Conservation (phyloP, 306 rosid species). For the Quercus suber region DNA sequence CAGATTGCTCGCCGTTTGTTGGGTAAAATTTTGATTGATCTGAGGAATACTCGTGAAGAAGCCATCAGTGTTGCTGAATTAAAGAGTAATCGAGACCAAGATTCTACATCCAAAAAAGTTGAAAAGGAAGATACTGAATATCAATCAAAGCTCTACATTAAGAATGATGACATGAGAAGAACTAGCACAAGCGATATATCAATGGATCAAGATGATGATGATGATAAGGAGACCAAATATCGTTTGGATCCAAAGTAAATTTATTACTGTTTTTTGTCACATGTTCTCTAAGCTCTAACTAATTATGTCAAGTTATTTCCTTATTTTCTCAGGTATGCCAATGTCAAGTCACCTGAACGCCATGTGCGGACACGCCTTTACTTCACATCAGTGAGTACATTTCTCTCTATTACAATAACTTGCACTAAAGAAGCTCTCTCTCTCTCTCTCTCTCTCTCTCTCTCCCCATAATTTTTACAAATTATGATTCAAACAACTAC, state of each 20-base stretch:
- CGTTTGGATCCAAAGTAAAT: conserved; percentile 94
- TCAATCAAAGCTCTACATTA: conserved; percentile 44
- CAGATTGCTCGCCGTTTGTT: conserved; percentile 95
- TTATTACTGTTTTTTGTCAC: conserved; percentile 6
- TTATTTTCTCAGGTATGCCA: conserved; percentile 76
- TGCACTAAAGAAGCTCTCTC: neutral
- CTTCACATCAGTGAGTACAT: conserved; percentile 87
- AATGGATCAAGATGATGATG: conserved; percentile 89
- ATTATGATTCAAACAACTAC: neutral
- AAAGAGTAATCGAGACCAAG: conserved; percentile 61
- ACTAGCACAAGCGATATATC: conserved; percentile 50
- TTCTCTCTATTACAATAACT: neutral
- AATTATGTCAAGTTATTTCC: conserved; percentile 7
- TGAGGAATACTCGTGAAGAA: conserved; percentile 96
- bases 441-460: neutral
- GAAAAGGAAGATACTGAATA: conserved; percentile 63
- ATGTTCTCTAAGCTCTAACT: neutral
- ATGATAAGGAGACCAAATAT: conserved; percentile 90
- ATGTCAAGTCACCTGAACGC: conserved; percentile 95
- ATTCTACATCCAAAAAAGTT: conserved; percentile 20
- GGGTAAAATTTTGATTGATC: conserved; percentile 91
- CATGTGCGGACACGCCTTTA: conserved; percentile 96
- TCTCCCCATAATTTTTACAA: neutral
- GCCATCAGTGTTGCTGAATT: conserved; percentile 86
- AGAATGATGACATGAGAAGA: conserved; percentile 67